Percentiles rank a stretch among this genome's conserved stretches.
These are phyloP conservation scores for Gossypioides kirkii DNA, from an alignment of 345 rosid genomes.

Conservation along the genomic window DNA sequence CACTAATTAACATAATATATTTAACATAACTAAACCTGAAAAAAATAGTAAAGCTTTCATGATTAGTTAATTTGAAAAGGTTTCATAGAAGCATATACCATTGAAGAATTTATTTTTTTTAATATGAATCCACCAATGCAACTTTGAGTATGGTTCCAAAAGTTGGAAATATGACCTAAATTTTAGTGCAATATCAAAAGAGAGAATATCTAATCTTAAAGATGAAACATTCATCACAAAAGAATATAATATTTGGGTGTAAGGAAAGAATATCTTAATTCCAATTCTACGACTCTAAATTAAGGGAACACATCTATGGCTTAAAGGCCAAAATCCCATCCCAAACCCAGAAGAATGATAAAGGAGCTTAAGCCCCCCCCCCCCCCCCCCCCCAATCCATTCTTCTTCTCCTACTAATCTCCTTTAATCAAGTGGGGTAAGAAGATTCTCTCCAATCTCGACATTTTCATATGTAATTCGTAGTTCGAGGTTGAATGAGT, in stretches of 20 bases:
- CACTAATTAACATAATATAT: too few relatives aligned
- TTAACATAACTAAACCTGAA: background rate
- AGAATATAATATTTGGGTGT: conserved; percentile 47
- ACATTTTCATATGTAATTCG: too few relatives aligned
- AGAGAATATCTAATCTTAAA: conserved; percentile 45
- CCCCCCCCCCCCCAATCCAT: conserved; percentile 27
- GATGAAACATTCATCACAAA: conserved; percentile 27
- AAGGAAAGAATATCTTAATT: conserved; percentile 79
- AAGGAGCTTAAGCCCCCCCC: conserved; percentile 30
- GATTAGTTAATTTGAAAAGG: conserved; percentile 1
- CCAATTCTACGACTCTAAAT: conserved; percentile 74
- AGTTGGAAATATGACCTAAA: conserved; percentile 48
- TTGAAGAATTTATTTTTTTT: background rate
- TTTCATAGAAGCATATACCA: conserved; percentile 24
- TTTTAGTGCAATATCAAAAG: conserved; percentile 38
- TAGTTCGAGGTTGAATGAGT: too few relatives aligned
- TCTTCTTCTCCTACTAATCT: conserved; percentile 47
- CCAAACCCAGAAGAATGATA: conserved; percentile 28
- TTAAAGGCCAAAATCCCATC: conserved; percentile 24
- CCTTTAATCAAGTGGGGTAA: conserved; percentile 82
- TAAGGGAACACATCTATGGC: conserved; percentile 49
- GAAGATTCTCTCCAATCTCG: conserved; percentile 37
- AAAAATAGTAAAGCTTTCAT: conserved; percentile 8
- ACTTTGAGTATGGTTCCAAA: conserved; percentile 51
- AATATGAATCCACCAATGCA: conserved; percentile 36